Percentiles rank a stretch among this genome's conserved stretches.
These are phyloP conservation scores for Helotiales sp. DNA, from an alignment of 2,329 filamentous ascomycete species.

Conservation along the genomic window DNA sequence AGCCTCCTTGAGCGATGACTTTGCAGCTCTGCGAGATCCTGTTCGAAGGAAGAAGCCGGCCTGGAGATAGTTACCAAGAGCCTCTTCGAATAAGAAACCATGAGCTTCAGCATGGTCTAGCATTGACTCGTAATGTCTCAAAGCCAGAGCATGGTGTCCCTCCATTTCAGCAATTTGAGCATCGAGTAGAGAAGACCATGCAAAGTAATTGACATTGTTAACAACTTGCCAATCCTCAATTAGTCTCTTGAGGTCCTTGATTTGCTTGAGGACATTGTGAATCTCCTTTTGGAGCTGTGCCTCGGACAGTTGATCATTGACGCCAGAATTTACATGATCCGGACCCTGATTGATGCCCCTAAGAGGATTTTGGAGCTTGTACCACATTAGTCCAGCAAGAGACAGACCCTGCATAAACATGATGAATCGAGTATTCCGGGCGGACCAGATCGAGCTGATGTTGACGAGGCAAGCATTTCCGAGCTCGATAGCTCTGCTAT, in stretches of 20 bases:
- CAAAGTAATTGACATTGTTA: conserved; percentile 69
- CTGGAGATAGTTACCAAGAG: conserved; percentile 71
- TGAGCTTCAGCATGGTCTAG: conserved; percentile 71
- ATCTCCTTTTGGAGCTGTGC: conserved; percentile 45
- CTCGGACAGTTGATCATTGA: conserved; percentile 27
- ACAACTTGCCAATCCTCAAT: conserved; percentile 65
- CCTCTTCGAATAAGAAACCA: conserved; percentile 69
- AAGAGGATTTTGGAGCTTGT: conserved; percentile 29
- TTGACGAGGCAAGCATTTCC: conserved; percentile 51
- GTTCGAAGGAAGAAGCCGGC: conserved; percentile 68
- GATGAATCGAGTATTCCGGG: conserved; percentile 56
- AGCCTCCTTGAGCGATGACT: conserved; percentile 67
- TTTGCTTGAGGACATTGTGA: conserved; percentile 50
- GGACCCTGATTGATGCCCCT: conserved; percentile 15
- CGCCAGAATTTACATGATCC: conserved; percentile 36
- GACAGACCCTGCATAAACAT: conserved; percentile 62
- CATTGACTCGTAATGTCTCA: conserved; percentile 67
- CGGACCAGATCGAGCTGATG: conserved; percentile 56
- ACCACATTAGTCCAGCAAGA: conserved; percentile 49
- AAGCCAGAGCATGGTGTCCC: conserved; percentile 55
- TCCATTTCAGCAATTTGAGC: conserved; percentile 68
- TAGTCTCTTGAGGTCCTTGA: conserved; percentile 56
- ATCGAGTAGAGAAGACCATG: conserved; percentile 67
- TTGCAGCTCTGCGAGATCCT: conserved; percentile 65
- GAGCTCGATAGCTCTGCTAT: conserved; percentile 57